Conservation (phyloP, 129 eudicot genomes). For the Lactuca saligna region DNA sequence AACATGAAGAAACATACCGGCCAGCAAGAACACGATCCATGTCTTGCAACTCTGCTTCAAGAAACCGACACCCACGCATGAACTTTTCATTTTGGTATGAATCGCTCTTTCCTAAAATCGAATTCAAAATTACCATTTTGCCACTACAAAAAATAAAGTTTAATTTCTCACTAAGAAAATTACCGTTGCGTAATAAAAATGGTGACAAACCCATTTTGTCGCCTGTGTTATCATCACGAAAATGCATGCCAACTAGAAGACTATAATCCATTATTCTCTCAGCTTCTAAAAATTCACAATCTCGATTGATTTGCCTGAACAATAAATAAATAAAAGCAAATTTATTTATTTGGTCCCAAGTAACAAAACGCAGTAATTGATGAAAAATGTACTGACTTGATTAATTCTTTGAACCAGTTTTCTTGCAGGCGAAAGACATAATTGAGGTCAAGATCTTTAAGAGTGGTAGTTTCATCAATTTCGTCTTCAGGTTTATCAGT, state of each 20-base stretch:
- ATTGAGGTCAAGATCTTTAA: slow-evolving; percentile 94
- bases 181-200: slow-evolving; percentile 80
- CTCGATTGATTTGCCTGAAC: slow-evolving; percentile 82
- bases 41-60: slow-evolving; percentile 97
- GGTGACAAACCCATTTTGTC: slow-evolving; percentile 95
- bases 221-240: slow-evolving; percentile 81
- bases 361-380: background rate
- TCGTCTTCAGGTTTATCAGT: slow-evolving; percentile 86
- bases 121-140: background rate
- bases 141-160: background rate
- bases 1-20: slow-evolving; percentile 47
- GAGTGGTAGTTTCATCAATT: slow-evolving; percentile 96
- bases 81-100: slow-evolving; percentile 89
- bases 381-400: slow-evolving; percentile 57
- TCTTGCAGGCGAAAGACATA: slow-evolving; percentile 78
- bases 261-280: slow-evolving; percentile 98
- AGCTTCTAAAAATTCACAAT: slow-evolving; percentile 90
- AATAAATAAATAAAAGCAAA: background rate
- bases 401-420: slow-evolving; percentile 76
- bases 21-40: slow-evolving; percentile 90
- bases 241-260: slow-evolving; percentile 95
- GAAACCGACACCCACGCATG: slow-evolving; percentile 92
- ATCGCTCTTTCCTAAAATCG: slow-evolving; percentile 72
- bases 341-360: background rate
- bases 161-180: background rate